Base-by-base conservation (phyloP, 371 early-diverging fungal genomes). In the Apophysomyces elegans region DNA sequence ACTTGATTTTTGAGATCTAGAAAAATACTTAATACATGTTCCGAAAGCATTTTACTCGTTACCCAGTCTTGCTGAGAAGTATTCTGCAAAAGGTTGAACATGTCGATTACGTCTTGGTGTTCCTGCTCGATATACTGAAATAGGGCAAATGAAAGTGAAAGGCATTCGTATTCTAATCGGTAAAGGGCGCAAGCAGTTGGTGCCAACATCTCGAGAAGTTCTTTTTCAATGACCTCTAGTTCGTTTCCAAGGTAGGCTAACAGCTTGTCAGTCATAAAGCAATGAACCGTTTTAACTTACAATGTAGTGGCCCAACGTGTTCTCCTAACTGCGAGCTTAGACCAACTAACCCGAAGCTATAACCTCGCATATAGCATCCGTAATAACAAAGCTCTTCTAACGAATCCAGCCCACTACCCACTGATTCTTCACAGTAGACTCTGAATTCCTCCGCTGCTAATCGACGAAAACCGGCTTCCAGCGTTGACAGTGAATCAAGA, bases 381-480 rank as follows among this genome's bases (percentile, higher is more conserved):
- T 59, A 43, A 59, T 67, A 62, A 11, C 63, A 67, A 14, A 37
- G 39, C n/a, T 47, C 46, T 47, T 67, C 67, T 16, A 67, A 32
- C 35, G 36, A 12, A 47, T 67, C 57, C 21, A 62, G 14, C 1
- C 46, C 46, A 37, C 8, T 14, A 5, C 58, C 37, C 8, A 62
- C 37, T 7, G 54, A 62, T 58, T 67, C 67, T 14, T 62, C 39
- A 7, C 12, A 44, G 21, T 45, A 54, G 41, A 35, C 14, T 6
- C 60, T 60, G 46, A 61, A 45, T 12, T 61, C 61, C 11, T 61
- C 61, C 7, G 37, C 32, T 41, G 44, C 45, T 58, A 63, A 56
- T 46, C 60, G 39, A 9, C 66, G 41, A 16, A 66, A 56, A 8
- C 44, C 56, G 5, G 58, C 37, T 35, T 66, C 66, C 18, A 66